Conservation (phyloP, 305 asterid genomes). For the Fraxinus baroniana region DNA sequence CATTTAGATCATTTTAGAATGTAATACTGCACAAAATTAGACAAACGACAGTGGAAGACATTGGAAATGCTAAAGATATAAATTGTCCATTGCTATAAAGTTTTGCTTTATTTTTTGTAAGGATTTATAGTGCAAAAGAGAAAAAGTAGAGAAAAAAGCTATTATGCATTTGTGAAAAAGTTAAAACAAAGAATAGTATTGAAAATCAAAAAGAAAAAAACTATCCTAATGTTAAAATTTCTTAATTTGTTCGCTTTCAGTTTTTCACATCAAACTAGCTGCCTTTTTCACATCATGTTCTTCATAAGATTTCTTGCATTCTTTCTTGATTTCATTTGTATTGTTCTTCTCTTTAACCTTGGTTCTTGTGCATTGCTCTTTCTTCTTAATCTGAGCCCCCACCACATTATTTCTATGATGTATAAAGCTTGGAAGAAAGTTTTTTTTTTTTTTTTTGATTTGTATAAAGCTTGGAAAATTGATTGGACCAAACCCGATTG, state of each 20-base stretch:
- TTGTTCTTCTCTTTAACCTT: slow-evolving; percentile 32
- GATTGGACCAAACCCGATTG: slow-evolving; percentile 24
- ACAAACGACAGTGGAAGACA: too few species aligned
- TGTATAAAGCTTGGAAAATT: slow-evolving; percentile 49
- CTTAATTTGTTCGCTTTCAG: slow-evolving; percentile 26
- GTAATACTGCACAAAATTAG: too few species aligned
- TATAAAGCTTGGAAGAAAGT: slow-evolving; percentile 25
- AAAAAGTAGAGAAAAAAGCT: too few species aligned
- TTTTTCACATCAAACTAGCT: slow-evolving; percentile 24
- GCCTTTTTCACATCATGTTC: slow-evolving; percentile 10
- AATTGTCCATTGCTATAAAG: too few species aligned
- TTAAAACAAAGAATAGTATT: too few species aligned
- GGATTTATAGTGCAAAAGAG: too few species aligned
- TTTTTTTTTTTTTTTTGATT: slow-evolving; percentile 38
- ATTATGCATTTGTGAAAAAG: too few species aligned
- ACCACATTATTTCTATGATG: slow-evolving; percentile 32
- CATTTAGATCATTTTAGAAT: too few species aligned
- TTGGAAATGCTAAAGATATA: too few species aligned
- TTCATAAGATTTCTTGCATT: slow-evolving; percentile 35
- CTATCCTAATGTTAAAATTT: slow-evolving; percentile 18
- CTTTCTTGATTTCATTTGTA: slow-evolving; percentile 17
- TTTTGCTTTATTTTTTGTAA: too few species aligned
- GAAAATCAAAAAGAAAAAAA: too few species aligned
- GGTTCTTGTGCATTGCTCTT: slow-evolving; percentile 30
- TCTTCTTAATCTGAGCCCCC: slow-evolving; percentile 19